Evolutionary conservation across 306 rosid species (phyloP), one percentile per base, ranked within the genome.

Genomic region (Quillaja saponaria): DNA sequence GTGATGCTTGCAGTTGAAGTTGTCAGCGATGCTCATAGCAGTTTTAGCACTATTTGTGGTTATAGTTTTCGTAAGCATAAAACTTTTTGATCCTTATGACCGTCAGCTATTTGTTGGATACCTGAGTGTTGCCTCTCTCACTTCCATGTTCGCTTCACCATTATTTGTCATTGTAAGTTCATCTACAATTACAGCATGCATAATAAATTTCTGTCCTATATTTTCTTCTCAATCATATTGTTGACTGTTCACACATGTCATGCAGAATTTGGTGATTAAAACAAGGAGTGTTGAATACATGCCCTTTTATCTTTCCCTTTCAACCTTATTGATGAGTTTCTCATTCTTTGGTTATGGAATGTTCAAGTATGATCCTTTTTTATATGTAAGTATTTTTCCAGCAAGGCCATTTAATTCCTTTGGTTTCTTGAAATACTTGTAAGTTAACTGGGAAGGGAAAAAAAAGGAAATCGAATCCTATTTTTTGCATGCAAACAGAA

Each of bases 141-240:
- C 70, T 58, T 66, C 77, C 49, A 79, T 79, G 84, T 74, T 74
- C 61, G 83, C 80, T 55, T 74, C 80, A 4, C 83, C 80, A 2
- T 51, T 78, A 45, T 65, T 74, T 19, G 45, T 79, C 54, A 79
- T 79, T 48, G 83, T 74, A 66, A 61, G 80, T 78, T 55, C 19
- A 25, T 61, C 13, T 20, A 19, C 33, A 19, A 47, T 37, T 37
- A 5, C 40, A 37, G 10, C 40, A 6, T 49, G 9, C 31, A 7
- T 8, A 20, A 0, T 6, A 20, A 1, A 10, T 49, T 49, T 49
- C 13, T 9, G 9, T 19, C 1, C 0, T 40, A 13, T 59, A 37
- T 40, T 18, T 52, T 13, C 28, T 37, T 7, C 19, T 66, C 42
- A 35, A 19, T 19, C 14, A 35, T 4, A 13, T 55, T 41, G 5